These are phyloP conservation scores for Fraxinus quadrangulata DNA, from an alignment of 257 asterid genomes.

Conservation along the genomic window DNA sequence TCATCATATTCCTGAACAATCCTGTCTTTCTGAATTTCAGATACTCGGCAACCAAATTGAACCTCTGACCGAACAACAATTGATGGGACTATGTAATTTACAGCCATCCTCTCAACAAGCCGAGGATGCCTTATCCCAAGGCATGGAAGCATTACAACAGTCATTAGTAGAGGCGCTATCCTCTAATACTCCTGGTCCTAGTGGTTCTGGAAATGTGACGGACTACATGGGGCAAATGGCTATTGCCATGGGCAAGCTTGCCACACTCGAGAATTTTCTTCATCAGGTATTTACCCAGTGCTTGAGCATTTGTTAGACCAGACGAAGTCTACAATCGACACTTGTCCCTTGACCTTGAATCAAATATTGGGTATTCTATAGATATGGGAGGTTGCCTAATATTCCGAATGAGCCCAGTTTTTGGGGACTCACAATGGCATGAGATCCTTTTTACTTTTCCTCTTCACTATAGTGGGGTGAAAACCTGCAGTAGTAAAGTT, in stretches of 20 bases:
- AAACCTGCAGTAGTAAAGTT: too few relatives aligned
- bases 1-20: not conserved
- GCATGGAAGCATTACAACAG: constrained; percentile 90
- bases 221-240: constrained; percentile 94
- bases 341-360: not conserved
- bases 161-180: constrained; percentile 79
- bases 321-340: not conserved
- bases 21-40: constrained; percentile 36
- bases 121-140: constrained; percentile 93
- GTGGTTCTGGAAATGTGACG: constrained; percentile 52
- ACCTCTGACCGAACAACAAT: constrained; percentile 77
- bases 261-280: constrained; percentile 70
- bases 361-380: too few relatives aligned
- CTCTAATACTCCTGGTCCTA: constrained; percentile 46
- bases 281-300: constrained; percentile 47
- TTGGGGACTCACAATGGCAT: too few relatives aligned
- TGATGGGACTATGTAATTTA: constrained; percentile 68
- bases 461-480: too few relatives aligned
- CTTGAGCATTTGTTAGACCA: not conserved
- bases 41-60: constrained; percentile 75
- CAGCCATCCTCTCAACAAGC: constrained; percentile 91
- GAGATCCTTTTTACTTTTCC: too few relatives aligned
- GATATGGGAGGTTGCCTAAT: too few relatives aligned
- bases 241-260: constrained; percentile 74
- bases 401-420: too few relatives aligned